phyloP scores from a whole-genome alignment of 2,329 filamentous ascomycete genomes.

The Claviceps sp. region DNA sequence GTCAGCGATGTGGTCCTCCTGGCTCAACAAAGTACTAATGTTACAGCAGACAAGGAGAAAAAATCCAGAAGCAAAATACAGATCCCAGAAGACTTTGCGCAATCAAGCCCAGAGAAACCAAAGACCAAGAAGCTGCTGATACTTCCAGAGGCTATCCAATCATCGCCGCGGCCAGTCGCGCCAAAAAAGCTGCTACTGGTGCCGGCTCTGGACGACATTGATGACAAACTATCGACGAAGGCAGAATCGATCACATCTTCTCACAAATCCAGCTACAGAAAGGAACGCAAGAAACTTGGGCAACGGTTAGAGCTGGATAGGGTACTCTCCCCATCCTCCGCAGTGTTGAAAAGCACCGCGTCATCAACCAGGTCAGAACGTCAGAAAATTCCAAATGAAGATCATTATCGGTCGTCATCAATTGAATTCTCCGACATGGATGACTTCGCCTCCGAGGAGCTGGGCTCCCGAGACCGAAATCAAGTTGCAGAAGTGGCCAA shows the following conservation, averaged over 20 bases:
- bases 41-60: background rate
- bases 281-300: background rate
- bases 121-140: background rate
- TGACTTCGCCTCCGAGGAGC: background rate
- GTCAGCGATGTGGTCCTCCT: background rate
- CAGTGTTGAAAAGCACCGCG: slow-evolving; percentile 12
- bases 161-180: background rate
- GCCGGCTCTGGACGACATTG: background rate
- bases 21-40: background rate
- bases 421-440: slow-evolving; percentile 4
- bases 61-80: background rate
- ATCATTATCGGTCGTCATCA: background rate
- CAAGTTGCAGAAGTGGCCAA: background rate
- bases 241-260: background rate
- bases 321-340: slow-evolving; percentile 7
- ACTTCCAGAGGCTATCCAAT: background rate
- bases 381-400: background rate
- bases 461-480: slow-evolving; percentile 1
- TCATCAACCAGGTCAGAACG: slow-evolving; percentile 6
- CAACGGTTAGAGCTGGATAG: background rate
- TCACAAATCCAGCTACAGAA: background rate
- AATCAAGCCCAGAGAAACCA: slow-evolving; percentile 4
- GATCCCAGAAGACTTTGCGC: slow-evolving; percentile 1
- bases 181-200: slow-evolving; percentile 2
- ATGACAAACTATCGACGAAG: background rate